These are phyloP conservation scores for Diospyros kaki DNA, from an alignment of 148 eudicot species.

Conservation along the genomic window DNA sequence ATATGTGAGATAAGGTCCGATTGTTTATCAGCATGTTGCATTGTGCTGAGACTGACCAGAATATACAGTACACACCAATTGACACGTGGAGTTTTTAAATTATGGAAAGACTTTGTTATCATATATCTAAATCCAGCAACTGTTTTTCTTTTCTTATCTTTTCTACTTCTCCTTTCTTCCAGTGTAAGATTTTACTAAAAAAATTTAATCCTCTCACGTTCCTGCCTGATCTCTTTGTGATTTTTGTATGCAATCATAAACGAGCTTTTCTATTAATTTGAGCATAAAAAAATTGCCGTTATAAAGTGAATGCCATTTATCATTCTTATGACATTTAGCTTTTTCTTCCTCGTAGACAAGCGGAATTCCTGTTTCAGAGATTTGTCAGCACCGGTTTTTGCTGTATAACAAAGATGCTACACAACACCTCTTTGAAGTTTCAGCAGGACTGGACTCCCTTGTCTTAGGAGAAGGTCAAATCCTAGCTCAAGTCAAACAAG, in stretches of 20 bases:
- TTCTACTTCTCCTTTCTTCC: neutral
- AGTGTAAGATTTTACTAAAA: neutral
- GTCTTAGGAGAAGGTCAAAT: slow-evolving; percentile 96
- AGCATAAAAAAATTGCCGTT: neutral
- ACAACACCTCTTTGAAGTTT: slow-evolving; percentile 90
- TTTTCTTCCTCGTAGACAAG: slow-evolving; percentile 54
- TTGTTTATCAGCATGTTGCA: too few relatives aligned
- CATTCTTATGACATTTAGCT: slow-evolving; percentile 1
- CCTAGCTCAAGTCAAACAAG: slow-evolving; percentile 96
- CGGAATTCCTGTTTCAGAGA: slow-evolving; percentile 79
- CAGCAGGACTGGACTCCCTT: slow-evolving; percentile 93
- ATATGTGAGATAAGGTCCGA: too few relatives aligned
- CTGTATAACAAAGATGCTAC: slow-evolving; percentile 83
- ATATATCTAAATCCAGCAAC: neutral
- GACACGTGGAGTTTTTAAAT: neutral
- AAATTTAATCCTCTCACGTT: neutral
- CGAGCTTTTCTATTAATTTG: neutral
- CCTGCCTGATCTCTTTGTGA: neutral
- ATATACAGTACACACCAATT: neutral
- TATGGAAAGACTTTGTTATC: too few relatives aligned
- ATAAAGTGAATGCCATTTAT: neutral
- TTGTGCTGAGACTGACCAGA: neutral
- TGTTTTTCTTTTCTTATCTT: too few relatives aligned
- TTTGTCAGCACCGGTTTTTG: slow-evolving; percentile 78
- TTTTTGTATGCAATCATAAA: neutral